Evolutionary conservation across 2,329 filamentous ascomycete genomes (phyloP).

Genomic region (Xylaria sp.): DNA sequence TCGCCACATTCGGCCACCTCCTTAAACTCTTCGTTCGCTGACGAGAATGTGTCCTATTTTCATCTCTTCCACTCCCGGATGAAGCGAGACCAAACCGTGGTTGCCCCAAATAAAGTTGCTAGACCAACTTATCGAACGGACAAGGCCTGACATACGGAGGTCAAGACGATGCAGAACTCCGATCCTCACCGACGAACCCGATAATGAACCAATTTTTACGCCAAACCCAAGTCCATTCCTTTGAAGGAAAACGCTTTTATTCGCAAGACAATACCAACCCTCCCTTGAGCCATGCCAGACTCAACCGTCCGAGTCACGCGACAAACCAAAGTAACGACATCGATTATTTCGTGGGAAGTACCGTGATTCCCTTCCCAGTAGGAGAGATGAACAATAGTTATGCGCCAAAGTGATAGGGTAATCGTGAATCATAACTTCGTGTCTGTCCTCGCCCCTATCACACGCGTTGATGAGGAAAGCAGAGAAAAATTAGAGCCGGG

Average conservation of each 20-base stretch:
- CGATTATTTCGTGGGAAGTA: conserved; percentile 39
- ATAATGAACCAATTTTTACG: conserved; percentile 18
- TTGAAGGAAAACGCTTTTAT: conserved; percentile 34
- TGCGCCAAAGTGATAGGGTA: conserved; percentile 37
- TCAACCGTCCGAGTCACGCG: conserved; percentile 33
- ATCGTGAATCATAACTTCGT: conserved; percentile 48
- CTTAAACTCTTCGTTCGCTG: not conserved
- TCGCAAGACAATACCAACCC: conserved; percentile 37
- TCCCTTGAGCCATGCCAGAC: conserved; percentile 37
- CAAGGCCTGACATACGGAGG: conserved; percentile 5
- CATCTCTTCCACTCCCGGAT: not conserved
- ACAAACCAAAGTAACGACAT: conserved; percentile 31
- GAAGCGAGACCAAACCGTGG: conserved; percentile 2
- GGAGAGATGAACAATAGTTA: conserved; percentile 36
- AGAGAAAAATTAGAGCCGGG: conserved; percentile 19
- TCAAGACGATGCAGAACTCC: conserved; percentile 31
- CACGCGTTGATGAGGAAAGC: conserved; percentile 12
- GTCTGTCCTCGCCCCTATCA: conserved; percentile 32
- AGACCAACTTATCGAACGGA: conserved; percentile 9
- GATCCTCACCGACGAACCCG: conserved; percentile 13
- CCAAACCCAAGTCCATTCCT: conserved; percentile 21
- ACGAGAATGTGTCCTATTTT: not conserved
- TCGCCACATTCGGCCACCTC: conserved; percentile 17
- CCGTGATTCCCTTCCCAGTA: conserved; percentile 44
- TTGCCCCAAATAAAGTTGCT: conserved; percentile 16